A percentile compares a stretch with the other conserved stretches of the same genome.
Evolutionary conservation across 352 stramenopile species (phyloP).

Genomic region (Globisporangium sylvaticum): DNA sequence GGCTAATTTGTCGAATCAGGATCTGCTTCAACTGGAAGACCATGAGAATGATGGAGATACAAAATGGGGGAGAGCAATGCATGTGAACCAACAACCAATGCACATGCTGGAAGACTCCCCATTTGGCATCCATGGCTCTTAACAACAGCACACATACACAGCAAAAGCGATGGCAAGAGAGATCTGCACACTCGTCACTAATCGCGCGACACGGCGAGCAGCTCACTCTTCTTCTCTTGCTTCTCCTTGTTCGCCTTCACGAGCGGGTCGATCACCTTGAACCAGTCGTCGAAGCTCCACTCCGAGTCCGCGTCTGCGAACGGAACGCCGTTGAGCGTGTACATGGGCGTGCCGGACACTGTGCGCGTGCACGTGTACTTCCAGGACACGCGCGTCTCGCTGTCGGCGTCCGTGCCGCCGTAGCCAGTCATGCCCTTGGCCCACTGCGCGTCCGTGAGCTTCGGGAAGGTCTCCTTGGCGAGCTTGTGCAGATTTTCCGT

Average conservation of each 20-base stretch:
- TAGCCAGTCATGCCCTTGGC: conserved; percentile 68
- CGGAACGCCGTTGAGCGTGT: conserved; percentile 75
- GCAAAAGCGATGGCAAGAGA: neutral
- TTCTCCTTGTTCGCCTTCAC: conserved; percentile 26
- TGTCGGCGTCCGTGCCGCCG: conserved; percentile 65
- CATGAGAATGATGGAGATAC: neutral
- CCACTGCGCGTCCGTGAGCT: conserved; percentile 61
- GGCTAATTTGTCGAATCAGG: conserved; percentile 3
- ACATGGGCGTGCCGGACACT: conserved; percentile 72
- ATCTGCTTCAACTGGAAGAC: conserved; percentile 1
- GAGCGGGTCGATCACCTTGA: conserved; percentile 44
- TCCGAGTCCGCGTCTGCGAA: conserved; percentile 38
- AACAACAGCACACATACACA: too few species aligned
- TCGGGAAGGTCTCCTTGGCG: conserved; percentile 68
- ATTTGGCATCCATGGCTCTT: neutral
- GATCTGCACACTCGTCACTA: neutral
- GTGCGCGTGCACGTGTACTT: conserved; percentile 79
- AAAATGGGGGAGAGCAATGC: neutral
- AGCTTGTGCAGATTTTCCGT: conserved; percentile 48
- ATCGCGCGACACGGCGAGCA: neutral
- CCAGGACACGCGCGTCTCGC: conserved; percentile 54
- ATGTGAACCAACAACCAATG: neutral
- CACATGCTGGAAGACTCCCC: neutral
- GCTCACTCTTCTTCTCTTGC: neutral
- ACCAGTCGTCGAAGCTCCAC: conserved; percentile 52